These are phyloP conservation scores for Hypoxylon lenormandii DNA, from an alignment of 495 filamentous ascomycete species.

Conservation along the genomic window DNA sequence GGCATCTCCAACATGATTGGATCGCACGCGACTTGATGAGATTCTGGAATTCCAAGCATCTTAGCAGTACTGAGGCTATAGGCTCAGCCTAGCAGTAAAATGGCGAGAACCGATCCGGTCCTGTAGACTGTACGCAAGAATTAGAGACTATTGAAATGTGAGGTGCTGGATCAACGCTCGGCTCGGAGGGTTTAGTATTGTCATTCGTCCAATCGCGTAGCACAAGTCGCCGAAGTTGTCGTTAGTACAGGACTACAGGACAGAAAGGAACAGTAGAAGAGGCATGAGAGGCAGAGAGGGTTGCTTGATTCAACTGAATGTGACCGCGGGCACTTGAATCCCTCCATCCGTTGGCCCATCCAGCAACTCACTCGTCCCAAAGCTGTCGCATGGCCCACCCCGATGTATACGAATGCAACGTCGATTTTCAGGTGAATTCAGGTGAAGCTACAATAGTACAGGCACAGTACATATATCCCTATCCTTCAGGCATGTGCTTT, in stretches of 20 bases:
- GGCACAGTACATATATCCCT: background rate
- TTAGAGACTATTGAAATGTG: conserved; percentile 52
- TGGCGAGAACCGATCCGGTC: conserved; percentile 15
- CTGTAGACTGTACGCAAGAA: conserved; percentile 27
- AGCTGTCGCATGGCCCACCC: conserved; percentile 41
- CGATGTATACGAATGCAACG: conserved; percentile 39
- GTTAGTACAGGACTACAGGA: conserved; percentile 19
- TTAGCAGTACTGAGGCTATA: conserved; percentile 7
- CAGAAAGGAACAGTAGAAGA: background rate
- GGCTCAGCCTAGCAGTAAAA: conserved; percentile 5
- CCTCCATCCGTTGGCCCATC: conserved; percentile 37
- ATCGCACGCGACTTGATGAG: conserved; percentile 15
- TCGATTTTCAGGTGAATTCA: conserved; percentile 49
- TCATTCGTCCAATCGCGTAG: conserved; percentile 48
- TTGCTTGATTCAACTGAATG: conserved; percentile 21
- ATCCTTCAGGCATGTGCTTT: conserved; percentile 16
- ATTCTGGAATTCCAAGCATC: conserved; percentile 36
- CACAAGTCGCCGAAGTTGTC: conserved; percentile 44
- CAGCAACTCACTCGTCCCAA: conserved; percentile 34
- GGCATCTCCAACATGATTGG: conserved; percentile 26
- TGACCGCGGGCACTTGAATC: conserved; percentile 27
- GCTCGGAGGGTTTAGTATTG: conserved; percentile 35
- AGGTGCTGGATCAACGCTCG: conserved; percentile 44
- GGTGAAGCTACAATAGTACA: conserved; percentile 44
- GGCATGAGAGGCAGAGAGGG: no score